Evolutionary conservation across 2,329 filamentous ascomycete species (phyloP).

Genomic region (Calonectria ilicicola): DNA sequence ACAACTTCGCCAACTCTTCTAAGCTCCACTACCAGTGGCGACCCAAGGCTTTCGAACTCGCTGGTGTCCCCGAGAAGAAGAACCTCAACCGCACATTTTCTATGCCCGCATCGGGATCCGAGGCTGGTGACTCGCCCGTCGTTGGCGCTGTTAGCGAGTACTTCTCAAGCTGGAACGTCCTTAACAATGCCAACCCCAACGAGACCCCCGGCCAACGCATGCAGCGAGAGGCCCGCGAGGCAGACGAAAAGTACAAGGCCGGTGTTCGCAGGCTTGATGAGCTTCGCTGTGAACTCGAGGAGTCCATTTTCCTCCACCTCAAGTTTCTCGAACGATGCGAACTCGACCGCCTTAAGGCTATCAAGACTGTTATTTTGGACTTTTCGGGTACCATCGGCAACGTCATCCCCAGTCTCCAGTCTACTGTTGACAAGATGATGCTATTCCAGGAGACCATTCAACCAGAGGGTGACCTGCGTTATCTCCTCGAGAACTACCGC

Average conservation of each 20-base stretch:
- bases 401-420: slow-evolving; percentile 95
- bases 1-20: slow-evolving; percentile 95
- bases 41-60: slow-evolving; percentile 87
- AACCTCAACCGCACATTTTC: slow-evolving; percentile 81
- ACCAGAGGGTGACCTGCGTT: slow-evolving; percentile 88
- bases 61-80: slow-evolving; percentile 92
- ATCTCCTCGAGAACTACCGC: slow-evolving; percentile 95
- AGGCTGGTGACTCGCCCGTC: slow-evolving; percentile 77
- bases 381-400: slow-evolving; percentile 98
- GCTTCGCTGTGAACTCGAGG: slow-evolving; percentile 93
- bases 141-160: slow-evolving; percentile 90
- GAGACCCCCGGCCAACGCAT: slow-evolving; percentile 90
- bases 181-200: slow-evolving; percentile 86
- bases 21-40: slow-evolving; percentile 99
- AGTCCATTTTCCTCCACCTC: slow-evolving; percentile 91
- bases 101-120: slow-evolving; percentile 69
- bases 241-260: slow-evolving; percentile 93
- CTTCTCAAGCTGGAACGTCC: slow-evolving; percentile 90
- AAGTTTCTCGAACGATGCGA: slow-evolving; percentile 98
- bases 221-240: slow-evolving; percentile 87
- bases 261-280: slow-evolving; percentile 88
- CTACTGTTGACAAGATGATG: slow-evolving; percentile 98
- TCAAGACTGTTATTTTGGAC: slow-evolving; percentile 97
- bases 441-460: slow-evolving; percentile 99
- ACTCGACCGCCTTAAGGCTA: slow-evolving; percentile 93